Evolutionary conservation across 345 rosid genomes (phyloP).

Genomic region (Mallotus nudiflorus): DNA sequence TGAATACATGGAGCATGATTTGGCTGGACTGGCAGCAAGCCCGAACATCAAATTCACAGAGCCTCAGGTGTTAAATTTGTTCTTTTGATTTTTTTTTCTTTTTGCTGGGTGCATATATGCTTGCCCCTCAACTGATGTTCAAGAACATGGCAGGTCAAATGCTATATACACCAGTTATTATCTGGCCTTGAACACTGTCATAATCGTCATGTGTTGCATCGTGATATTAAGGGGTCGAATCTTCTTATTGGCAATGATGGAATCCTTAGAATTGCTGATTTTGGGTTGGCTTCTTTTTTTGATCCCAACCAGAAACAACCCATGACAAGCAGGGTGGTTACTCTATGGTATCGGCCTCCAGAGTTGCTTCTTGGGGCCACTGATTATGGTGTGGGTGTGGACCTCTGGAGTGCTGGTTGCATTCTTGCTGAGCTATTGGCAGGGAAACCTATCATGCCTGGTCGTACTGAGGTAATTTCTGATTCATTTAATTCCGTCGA

Average conservation of each 20-base stretch:
- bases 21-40: constrained; percentile 35
- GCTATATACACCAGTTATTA: constrained; percentile 33
- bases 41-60: constrained; percentile 32
- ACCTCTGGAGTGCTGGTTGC: constrained; percentile 44
- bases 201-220: constrained; percentile 29
- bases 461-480: constrained; percentile 31
- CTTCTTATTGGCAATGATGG: constrained; percentile 40
- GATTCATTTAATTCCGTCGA: neutral
- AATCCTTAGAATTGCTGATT: constrained; percentile 34
- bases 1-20: constrained; percentile 39
- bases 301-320: constrained; percentile 40
- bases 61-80: constrained; percentile 25
- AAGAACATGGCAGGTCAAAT: constrained; percentile 29
- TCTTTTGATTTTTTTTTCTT: neutral
- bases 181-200: constrained; percentile 40
- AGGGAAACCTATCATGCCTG: constrained; percentile 41
- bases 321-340: constrained; percentile 39
- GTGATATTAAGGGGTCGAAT: constrained; percentile 37
- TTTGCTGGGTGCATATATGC: neutral
- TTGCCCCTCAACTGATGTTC: neutral
- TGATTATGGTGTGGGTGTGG: constrained; percentile 37
- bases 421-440: constrained; percentile 36
- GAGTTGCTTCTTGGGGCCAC: constrained; percentile 37
- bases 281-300: constrained; percentile 36
- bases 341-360: constrained; percentile 37